Percentiles rank a stretch among this genome's conserved stretches.
phyloP scores from a whole-genome alignment of 768 basidiomycete species.

The Podaxis pistillaris region DNA sequence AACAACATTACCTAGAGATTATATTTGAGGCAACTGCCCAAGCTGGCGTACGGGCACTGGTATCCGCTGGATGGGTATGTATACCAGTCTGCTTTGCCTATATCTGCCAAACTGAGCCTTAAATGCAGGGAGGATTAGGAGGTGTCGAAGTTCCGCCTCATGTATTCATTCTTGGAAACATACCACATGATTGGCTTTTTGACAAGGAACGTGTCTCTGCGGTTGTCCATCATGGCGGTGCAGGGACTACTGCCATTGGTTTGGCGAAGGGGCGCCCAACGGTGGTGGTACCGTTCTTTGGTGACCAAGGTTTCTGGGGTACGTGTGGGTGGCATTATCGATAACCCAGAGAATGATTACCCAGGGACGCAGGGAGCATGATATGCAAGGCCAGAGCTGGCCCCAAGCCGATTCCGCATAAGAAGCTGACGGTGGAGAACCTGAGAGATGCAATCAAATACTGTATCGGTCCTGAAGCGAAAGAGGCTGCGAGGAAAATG shows the following conservation, averaged over 20 bases:
- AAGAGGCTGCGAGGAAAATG: slow-evolving; percentile 46
- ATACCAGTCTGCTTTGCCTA: background rate
- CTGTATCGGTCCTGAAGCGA: slow-evolving; percentile 43
- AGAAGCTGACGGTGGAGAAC: slow-evolving; percentile 44
- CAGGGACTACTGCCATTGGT: slow-evolving; percentile 66
- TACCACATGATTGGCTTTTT: slow-evolving; percentile 73
- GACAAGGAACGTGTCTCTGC: slow-evolving; percentile 50
- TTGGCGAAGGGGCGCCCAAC: slow-evolving; percentile 59
- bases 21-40: slow-evolving; percentile 57
- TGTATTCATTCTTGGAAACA: slow-evolving; percentile 62
- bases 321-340: slow-evolving; percentile 21
- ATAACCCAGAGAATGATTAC: slow-evolving; percentile 19
- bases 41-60: slow-evolving; percentile 57
- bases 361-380: slow-evolving; percentile 47
- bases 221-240: slow-evolving; percentile 65
- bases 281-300: slow-evolving; percentile 65
- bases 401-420: slow-evolving; percentile 57
- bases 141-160: slow-evolving; percentile 47
- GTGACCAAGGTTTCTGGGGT: slow-evolving; percentile 62
- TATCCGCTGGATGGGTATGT: slow-evolving; percentile 61
- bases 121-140: slow-evolving; percentile 50
- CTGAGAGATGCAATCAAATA: slow-evolving; percentile 53
- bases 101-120: background rate
- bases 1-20: slow-evolving; percentile 33
- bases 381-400: slow-evolving; percentile 61